Base-by-base conservation (phyloP, 2,329 filamentous ascomycete species). In the Colletotrichum noveboracense region DNA sequence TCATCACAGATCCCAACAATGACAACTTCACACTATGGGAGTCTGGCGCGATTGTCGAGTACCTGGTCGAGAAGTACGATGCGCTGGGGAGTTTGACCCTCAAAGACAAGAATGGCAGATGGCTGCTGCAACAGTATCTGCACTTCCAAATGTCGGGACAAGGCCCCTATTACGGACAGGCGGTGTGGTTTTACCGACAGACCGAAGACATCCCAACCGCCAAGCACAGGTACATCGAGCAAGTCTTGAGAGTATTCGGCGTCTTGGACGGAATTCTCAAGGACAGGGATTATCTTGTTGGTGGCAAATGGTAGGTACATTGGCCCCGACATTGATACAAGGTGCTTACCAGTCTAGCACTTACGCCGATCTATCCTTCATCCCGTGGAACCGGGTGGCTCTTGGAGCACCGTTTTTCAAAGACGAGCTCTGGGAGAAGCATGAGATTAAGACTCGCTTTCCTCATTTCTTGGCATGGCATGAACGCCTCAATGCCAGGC, bases 131-230 rank as follows among this genome's bases (percentile, higher is more conserved):
- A 61, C 82, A 82, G 66, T 83, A 80, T 78, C 67, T 78, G 14
- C 80, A 84, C 71, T 89, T 87, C 78, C 87, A 88, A 78, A 84
- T 83, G 77, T 82, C 79, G 62, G 85, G 86, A 7, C 86, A 88
- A 77, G 87, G 85, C 0, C 87, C 86, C 0, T 89, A 88, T 77
- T 88, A 79, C 61, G 87, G 87, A 3, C 85, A 88, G 75, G 76
- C 71, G 5, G 77, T 68, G 8, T 85, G 85, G 84, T 88, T 88
- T 78, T 58, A 56, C 16, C 71, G 77, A 30, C 78, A 83, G 69
- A 73, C 71, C 5, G 81, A 82, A 56, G 71, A 80, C 18, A 70
- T 82, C 14, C 79, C 79, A 7, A 79, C 75, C 4, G 82, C 81
- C 62, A 82, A 80, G 77, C 76, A 80, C 21, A 79, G 82, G 16